Conservation (phyloP, 169 alveolate species). For the Babesia sp. region DNA sequence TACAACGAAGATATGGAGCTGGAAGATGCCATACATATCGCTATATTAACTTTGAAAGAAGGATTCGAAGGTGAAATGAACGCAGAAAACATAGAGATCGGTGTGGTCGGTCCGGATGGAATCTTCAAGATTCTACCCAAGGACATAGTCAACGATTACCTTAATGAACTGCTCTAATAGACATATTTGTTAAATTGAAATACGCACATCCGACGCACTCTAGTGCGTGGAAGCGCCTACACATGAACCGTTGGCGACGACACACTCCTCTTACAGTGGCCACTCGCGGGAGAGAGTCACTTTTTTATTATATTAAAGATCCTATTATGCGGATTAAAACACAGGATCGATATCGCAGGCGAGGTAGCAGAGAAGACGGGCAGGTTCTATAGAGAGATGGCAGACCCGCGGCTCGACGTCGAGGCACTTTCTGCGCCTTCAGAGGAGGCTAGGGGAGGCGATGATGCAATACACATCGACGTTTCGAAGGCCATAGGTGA, state of each 20-base stretch:
- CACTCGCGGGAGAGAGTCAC: too few species aligned
- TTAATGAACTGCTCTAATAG: constrained; percentile 85
- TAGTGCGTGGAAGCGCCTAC: not conserved
- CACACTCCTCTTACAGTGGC: not conserved
- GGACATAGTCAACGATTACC: constrained; percentile 87
- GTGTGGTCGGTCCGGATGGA: constrained; percentile 89
- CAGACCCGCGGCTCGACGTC: constrained; percentile 9
- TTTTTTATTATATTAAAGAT: too few species aligned
- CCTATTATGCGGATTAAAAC: too few species aligned
- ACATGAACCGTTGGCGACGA: not conserved
- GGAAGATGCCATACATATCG: constrained; percentile 96
- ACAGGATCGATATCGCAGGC: too few species aligned
- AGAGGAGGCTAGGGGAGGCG: constrained; percentile 7
- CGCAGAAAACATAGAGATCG: constrained; percentile 95
- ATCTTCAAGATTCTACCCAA: constrained; percentile 86
- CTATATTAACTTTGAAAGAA: constrained; percentile 89
- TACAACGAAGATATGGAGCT: constrained; percentile 91
- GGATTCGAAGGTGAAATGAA: constrained; percentile 97
- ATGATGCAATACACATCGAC: constrained; percentile 29
- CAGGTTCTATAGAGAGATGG: constrained; percentile 20
- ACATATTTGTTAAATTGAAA: not conserved
- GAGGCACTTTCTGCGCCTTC: constrained; percentile 4
- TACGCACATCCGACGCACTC: not conserved
- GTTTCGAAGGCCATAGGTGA: constrained; percentile 55
- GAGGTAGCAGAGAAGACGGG: too few species aligned